Evolutionary conservation across 257 asterid species (phyloP), one percentile per base, ranked within the genome.

Genomic region (Solanum pimpinellifolium): DNA sequence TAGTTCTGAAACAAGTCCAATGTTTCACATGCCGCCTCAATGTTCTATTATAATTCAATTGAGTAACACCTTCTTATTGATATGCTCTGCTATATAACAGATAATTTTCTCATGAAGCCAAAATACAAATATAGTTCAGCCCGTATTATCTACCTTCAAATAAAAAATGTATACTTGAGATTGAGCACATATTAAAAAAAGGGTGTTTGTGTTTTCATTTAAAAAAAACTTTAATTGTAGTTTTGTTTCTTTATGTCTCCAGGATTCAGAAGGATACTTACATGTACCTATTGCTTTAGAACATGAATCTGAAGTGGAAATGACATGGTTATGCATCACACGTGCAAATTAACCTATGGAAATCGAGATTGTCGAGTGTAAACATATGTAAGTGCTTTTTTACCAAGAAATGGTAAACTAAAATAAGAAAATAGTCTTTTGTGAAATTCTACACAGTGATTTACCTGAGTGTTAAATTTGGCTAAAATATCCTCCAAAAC

Each of bases 1-100:
- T 92, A 90, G 92, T 96, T 94, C 90, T 47, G 95, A 94, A 86
- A 88, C 88, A 18, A 98, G 99, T 89, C 97, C 96, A 65, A 91
- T 85, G 56, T 89, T 96, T 89, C 93, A 75, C 90, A 94, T 96
- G 99, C 98, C 98, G 5, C 99, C 99, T 85, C 98, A 98, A 39
- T 96, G 92, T 88, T 95, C 99, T 81, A 91, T 96, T 84, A 95
- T 95, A 59, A 95, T 96, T 90, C 98, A 96, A 96, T 98, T 94
- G 66, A 52, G 91, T 81, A 33, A 84, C 83, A 69, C 78, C 37
- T 84, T 74, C 49, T 70, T 27, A 74, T 42, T 66, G 29, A 62
- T 27, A 27, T 76, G 29, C 23, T 82, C 46, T n/a, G 21, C 42
- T 56, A 31, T 70, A 18, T 27, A 73, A 75, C 70, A 25, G 69